A percentile compares a stretch with the other conserved stretches of the same genome.
These are phyloP conservation scores for Chamaecyparis obtusa DNA, from an alignment of 75 land plant genomes.

Conservation along the genomic window DNA sequence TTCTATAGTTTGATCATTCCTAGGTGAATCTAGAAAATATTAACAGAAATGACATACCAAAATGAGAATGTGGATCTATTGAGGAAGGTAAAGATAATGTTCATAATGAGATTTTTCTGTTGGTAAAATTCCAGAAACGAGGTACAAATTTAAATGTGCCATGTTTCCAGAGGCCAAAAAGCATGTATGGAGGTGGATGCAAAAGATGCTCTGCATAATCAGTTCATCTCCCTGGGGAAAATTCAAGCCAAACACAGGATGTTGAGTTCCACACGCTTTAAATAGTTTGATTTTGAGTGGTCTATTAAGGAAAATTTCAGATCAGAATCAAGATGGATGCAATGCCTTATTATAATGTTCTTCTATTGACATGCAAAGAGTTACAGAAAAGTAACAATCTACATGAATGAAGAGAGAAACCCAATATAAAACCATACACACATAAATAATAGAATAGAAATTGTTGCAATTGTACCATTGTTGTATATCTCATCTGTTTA, in stretches of 20 bases:
- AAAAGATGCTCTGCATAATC: background rate
- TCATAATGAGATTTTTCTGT: background rate
- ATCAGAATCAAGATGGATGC: background rate
- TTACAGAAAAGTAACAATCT: background rate
- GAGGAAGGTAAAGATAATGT: background rate
- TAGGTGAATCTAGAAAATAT: no score
- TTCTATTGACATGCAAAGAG: background rate
- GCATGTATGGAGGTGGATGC: background rate
- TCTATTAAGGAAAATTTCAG: background rate
- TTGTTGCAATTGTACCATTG: background rate
- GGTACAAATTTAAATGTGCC: background rate
- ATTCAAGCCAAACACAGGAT: background rate
- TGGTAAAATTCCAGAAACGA: background rate
- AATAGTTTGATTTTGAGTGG: background rate
- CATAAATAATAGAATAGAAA: background rate
- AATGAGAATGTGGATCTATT: background rate
- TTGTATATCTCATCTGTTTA: no score
- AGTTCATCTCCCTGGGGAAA: background rate
- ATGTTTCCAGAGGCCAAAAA: background rate
- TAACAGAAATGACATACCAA: background rate
- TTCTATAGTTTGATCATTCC: no score
- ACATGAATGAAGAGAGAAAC: background rate
- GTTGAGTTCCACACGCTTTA: background rate
- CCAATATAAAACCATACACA: background rate
- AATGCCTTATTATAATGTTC: background rate